A percentile compares a stretch with the other conserved stretches of the same genome.
These are phyloP conservation scores for Iris pallida DNA, from an alignment of 116 monocot genomes.

Conservation along the genomic window DNA sequence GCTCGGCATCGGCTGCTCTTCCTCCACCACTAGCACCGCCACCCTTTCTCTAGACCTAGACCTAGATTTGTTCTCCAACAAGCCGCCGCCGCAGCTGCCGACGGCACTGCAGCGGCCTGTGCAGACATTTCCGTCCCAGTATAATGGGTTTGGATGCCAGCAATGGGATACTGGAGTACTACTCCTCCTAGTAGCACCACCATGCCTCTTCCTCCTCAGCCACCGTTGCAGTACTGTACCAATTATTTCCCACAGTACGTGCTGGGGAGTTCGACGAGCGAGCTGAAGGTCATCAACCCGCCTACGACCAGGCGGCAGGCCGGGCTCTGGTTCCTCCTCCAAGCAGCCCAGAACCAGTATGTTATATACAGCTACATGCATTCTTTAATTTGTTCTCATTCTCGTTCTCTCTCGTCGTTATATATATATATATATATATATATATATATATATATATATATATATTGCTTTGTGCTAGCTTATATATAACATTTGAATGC, in stretches of 20 bases:
- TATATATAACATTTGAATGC: slow-evolving; percentile 23
- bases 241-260: not conserved
- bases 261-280: not conserved
- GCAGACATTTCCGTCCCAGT: not conserved
- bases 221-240: not conserved
- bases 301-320: slow-evolving; percentile 29
- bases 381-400: not conserved
- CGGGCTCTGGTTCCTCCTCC: slow-evolving; percentile 81
- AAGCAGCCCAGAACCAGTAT: slow-evolving; percentile 69
- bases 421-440: too few species aligned
- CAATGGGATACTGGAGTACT: slow-evolving; percentile 1
- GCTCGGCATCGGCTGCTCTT: slow-evolving; percentile 9
- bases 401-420: not conserved
- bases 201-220: too few species aligned
- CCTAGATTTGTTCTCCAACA: slow-evolving; percentile 34
- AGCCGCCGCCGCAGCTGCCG: not conserved
- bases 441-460: too few species aligned
- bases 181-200: not conserved
- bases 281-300: slow-evolving; percentile 33
- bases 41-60: slow-evolving; percentile 3
- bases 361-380: slow-evolving; percentile 9
- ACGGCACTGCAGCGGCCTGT: not conserved
- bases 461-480: too few species aligned
- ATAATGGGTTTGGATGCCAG: not conserved
- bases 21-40: not conserved